Base-by-base conservation (phyloP, 352 stramenopile genomes). In the Phytopythium helicoides region DNA sequence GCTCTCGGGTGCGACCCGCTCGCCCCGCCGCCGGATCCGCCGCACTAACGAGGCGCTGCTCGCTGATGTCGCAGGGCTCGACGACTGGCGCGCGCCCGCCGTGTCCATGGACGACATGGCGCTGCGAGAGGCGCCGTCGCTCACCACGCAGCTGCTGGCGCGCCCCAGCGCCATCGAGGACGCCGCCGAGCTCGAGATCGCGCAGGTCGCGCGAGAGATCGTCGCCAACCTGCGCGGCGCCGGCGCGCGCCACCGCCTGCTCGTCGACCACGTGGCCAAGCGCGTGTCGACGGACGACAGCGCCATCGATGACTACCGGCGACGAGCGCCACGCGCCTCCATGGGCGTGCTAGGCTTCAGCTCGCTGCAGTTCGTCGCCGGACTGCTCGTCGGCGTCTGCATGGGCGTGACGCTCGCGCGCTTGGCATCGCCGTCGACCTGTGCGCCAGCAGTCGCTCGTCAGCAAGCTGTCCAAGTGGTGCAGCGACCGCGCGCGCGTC, bases 351-450 rank as follows among this genome's bases (percentile, higher is more conserved):
- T 28, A 3, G 26, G 21, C 40, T 34, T 73, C 22, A 53, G 47
- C 6, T 52, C 62, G n/a, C 23, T 82, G 37, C 66, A 78, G 36
- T 69, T 81, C 26, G 45, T 82, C 44, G 56, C 68, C 6, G 68
- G 71, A 28, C 44, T 85, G 7, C 19, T 85, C 33, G 60, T 62
- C 38, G 73, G 73, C n/a, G 65, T 81, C 23, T 60, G 65, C 23
- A 47, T 80, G 10, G 71, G 73, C 28, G 51, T 69, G 39, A 55
- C 56, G 15, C 47, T 52, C 18, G 31, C 46, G 18, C 46, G 28
- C 6, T 6, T 26, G 6, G n/a, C 16, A 10, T 25, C 45, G n/a
- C 26, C 7, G 6, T 11, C 28, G 25, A 64, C 64, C 3, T n/a
- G 66, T 64, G 40, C 71, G 68, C 7, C 52, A 54, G 36, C 33